A percentile compares a stretch with the other conserved stretches of the same genome.
Conservation (phyloP, 371 early-diverging fungal species). For the Parasitella parasitica region DNA sequence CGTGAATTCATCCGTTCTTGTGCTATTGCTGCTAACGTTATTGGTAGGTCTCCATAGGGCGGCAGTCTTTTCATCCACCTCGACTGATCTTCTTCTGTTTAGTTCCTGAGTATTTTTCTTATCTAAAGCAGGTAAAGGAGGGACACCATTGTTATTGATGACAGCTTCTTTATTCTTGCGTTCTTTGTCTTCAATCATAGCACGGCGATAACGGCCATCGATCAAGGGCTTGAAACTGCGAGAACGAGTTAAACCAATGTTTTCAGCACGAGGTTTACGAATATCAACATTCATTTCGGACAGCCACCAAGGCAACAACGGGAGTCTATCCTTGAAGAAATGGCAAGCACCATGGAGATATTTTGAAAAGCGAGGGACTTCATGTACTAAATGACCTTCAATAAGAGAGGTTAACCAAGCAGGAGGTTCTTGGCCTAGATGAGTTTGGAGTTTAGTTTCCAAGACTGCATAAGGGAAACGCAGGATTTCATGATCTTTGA, state of each 20-base stretch:
- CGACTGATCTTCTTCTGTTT: conserved; percentile 9
- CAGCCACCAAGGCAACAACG: conserved; percentile 49
- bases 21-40: neutral
- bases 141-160: conserved; percentile 4
- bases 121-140: conserved; percentile 1
- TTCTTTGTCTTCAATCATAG: conserved; percentile 37
- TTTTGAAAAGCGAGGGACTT: conserved; percentile 96
- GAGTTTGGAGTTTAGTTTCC: conserved; percentile 93
- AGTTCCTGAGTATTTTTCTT: conserved; percentile 6
- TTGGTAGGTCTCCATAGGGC: conserved; percentile 13
- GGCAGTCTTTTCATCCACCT: conserved; percentile 16
- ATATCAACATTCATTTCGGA: conserved; percentile 59
- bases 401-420: conserved; percentile 89
- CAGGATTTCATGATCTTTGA: conserved; percentile 74
- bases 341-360: conserved; percentile 89
- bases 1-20: conserved; percentile 15
- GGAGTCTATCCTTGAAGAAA: conserved; percentile 33
- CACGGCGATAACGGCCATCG: conserved; percentile 46
- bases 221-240: conserved; percentile 51
- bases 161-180: conserved; percentile 15
- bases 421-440: conserved; percentile 82
- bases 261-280: conserved; percentile 52
- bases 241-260: conserved; percentile 44
- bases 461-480: conserved; percentile 61
- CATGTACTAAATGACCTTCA: conserved; percentile 87